These are phyloP conservation scores for Glaciozyma antarctica DNA, from an alignment of 768 basidiomycete genomes.

Conservation along the genomic window DNA sequence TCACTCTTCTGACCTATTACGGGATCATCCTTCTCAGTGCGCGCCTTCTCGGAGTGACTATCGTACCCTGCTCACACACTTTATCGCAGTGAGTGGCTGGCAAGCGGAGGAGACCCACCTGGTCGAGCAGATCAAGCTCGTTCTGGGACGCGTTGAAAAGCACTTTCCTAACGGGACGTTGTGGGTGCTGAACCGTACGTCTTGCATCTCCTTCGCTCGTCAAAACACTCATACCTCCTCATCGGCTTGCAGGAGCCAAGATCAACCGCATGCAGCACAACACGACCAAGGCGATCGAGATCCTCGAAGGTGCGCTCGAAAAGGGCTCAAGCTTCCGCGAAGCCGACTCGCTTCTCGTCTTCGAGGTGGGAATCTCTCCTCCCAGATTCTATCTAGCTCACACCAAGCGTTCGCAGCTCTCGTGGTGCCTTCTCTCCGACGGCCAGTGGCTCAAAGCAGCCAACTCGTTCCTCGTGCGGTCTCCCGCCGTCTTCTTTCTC, in stretches of 20 bases:
- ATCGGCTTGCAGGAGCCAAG: conserved; percentile 21
- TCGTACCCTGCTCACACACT: not conserved
- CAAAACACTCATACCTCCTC: no score
- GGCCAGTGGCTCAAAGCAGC: conserved; percentile 18
- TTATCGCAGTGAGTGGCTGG: conserved; percentile 23
- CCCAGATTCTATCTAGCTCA: not conserved
- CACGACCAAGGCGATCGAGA: conserved; percentile 10
- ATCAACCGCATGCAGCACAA: conserved; percentile 8
- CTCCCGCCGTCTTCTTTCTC: not conserved
- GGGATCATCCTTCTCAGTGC: conserved; percentile 24
- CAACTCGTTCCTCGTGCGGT: conserved; percentile 16
- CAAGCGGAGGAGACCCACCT: conserved; percentile 15
- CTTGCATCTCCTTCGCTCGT: no score
- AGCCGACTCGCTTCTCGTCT: conserved; percentile 27
- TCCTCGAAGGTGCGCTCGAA: conserved; percentile 12
- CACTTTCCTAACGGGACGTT: conserved; percentile 23
- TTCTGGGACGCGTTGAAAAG: conserved; percentile 9
- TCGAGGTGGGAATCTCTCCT: conserved; percentile 13
- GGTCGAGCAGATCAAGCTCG: not conserved
- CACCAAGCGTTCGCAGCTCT: conserved; percentile 5
- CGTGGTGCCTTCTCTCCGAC: conserved; percentile 25
- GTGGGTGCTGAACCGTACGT: conserved; percentile 23
- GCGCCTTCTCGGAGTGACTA: not conserved
- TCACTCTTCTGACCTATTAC: conserved; percentile 22
- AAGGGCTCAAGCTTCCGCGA: conserved; percentile 18